Percentiles rank a stretch among this genome's conserved stretches.
Conservation (phyloP, 169 alveolate species). For the Cyclospora cayetanensis region DNA sequence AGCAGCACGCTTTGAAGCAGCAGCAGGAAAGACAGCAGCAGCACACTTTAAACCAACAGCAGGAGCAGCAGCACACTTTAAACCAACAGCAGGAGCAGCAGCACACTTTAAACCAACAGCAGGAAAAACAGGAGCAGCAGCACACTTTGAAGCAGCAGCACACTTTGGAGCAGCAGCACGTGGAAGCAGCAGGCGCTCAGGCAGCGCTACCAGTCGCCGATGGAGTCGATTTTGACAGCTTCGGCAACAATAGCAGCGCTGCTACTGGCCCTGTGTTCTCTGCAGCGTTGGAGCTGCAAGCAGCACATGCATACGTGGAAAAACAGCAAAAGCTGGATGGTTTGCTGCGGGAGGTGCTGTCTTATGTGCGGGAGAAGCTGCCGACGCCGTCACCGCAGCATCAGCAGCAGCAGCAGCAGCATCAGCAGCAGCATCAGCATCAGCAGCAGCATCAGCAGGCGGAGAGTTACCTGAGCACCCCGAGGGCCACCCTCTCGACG, state of each 20-base stretch:
- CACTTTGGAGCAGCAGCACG: conserved; percentile 16
- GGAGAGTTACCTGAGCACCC: not conserved
- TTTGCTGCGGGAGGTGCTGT: conserved; percentile 29
- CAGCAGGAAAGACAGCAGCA: conserved; percentile 40
- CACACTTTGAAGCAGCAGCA: not conserved
- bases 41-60: conserved; percentile 3
- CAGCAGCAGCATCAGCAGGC: conserved; percentile 18
- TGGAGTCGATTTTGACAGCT: not conserved
- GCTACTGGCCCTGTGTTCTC: not conserved
- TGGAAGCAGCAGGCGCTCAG: not conserved
- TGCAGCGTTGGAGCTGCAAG: conserved; percentile 46
- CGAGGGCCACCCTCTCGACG: conserved; percentile 19
- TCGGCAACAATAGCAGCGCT: not conserved
- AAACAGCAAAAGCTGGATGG: conserved; percentile 16
- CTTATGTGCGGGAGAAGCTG: not conserved
- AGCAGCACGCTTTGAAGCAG: conserved; percentile 31
- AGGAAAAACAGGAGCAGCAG: not conserved
- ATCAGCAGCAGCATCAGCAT: conserved; percentile 18
- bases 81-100: not conserved
- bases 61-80: conserved; percentile 4
- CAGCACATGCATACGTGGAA: not conserved
- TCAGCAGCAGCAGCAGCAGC: not conserved
- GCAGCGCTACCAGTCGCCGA: too few relatives aligned
- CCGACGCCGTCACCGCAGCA: conserved; percentile 42
- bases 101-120: conserved; percentile 15